phyloP scores from a whole-genome alignment of 495 filamentous ascomycete genomes.

The Rusavskia elegans region DNA sequence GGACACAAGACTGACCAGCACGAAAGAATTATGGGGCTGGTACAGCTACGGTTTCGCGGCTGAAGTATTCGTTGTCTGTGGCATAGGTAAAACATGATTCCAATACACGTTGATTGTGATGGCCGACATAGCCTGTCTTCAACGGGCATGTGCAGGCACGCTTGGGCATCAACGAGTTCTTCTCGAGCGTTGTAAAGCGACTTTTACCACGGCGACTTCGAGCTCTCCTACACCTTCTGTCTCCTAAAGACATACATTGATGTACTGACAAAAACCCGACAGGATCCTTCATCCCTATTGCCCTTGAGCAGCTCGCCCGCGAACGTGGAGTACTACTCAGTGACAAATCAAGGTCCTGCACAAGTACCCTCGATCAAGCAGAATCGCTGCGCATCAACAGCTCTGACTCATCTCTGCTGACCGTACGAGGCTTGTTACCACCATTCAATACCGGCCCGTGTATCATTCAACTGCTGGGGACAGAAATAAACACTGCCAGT shows the following conservation, averaged over 20 bases:
- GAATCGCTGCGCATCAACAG: conserved; percentile 18
- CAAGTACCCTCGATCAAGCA: conserved; percentile 25
- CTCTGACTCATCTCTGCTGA: conserved; percentile 6
- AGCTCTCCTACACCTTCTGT: neutral
- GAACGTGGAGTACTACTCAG: conserved; percentile 73
- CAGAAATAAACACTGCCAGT: conserved; percentile 86
- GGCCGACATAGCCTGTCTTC: no score
- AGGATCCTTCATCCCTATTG: conserved; percentile 95
- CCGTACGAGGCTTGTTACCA: conserved; percentile 1
- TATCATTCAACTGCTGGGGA: conserved; percentile 63
- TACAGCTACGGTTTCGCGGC: conserved; percentile 94
- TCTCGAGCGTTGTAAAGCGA: no score
- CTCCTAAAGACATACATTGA: neutral
- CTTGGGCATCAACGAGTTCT: no score
- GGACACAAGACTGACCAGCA: conserved; percentile 74
- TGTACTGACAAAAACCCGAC: neutral
- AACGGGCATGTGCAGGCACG: no score
- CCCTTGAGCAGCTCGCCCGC: conserved; percentile 80
- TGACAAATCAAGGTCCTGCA: conserved; percentile 59
- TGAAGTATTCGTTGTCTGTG: conserved; percentile 94
- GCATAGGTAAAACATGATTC: conserved; percentile 41
- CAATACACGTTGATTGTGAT: neutral
- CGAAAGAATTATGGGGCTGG: conserved; percentile 81
- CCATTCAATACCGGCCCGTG: conserved; percentile 45
- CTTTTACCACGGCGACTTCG: neutral